A percentile compares a stretch with the other conserved stretches of the same genome.
These are phyloP conservation scores for Diddensiella transvaalensis DNA, from an alignment of 805 yeast species.

Conservation along the genomic window DNA sequence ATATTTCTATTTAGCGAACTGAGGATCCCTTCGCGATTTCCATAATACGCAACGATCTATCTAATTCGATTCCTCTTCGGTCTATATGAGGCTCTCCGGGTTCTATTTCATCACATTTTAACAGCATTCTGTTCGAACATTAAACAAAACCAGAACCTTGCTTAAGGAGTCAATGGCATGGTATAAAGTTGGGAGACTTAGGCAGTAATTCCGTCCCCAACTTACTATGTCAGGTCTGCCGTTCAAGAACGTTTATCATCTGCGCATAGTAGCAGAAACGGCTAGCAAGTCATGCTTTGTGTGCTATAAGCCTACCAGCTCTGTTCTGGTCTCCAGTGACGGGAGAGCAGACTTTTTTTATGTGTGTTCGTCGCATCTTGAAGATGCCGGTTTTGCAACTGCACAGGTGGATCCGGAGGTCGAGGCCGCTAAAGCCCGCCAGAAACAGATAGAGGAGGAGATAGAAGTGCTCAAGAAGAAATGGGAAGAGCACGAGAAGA, in stretches of 20 bases:
- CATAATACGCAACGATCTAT: too few relatives aligned
- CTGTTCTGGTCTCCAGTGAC: slow-evolving; percentile 46
- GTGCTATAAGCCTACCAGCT: slow-evolving; percentile 51
- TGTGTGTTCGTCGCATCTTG: slow-evolving; percentile 47
- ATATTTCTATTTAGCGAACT: too few relatives aligned
- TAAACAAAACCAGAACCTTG: too few relatives aligned
- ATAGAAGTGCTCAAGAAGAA: slow-evolving; percentile 32
- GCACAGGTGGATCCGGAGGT: slow-evolving; percentile 41
- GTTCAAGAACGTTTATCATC: slow-evolving; percentile 42
- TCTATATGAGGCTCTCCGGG: too few relatives aligned
- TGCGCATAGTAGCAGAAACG: slow-evolving; percentile 44
- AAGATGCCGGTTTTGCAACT: slow-evolving; percentile 46
- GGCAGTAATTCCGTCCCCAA: too few relatives aligned
- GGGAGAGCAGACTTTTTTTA: slow-evolving; percentile 50
- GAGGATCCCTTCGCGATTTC: too few relatives aligned
- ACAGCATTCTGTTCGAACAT: too few relatives aligned
- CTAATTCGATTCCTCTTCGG: too few relatives aligned
- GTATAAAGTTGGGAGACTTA: too few relatives aligned
- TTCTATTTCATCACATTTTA: too few relatives aligned
- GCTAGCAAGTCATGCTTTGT: slow-evolving; percentile 47
- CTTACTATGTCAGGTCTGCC: slow-evolving; percentile 22
- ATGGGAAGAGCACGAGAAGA: slow-evolving; percentile 29
- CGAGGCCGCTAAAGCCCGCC: slow-evolving; percentile 28
- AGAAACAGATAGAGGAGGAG: slow-evolving; percentile 29
- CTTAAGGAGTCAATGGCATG: too few relatives aligned